phyloP scores from a whole-genome alignment of 2,329 filamentous ascomycete genomes.

The Tricladium varicosporioides region DNA sequence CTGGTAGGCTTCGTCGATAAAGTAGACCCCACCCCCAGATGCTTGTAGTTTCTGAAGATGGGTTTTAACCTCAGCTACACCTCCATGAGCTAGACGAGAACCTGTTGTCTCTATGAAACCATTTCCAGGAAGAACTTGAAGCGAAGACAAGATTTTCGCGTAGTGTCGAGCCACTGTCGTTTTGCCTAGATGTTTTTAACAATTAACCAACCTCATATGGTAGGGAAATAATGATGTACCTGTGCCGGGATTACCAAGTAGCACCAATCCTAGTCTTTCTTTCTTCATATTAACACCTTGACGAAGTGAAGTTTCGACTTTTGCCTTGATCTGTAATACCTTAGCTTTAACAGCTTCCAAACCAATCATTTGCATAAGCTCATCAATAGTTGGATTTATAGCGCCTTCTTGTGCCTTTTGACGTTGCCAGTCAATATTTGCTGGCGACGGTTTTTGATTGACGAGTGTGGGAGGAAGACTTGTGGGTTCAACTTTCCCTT shows the following conservation, averaged over 20 bases:
- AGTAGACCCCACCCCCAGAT: conserved; percentile 68
- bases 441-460: conserved; percentile 24
- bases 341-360: conserved; percentile 66
- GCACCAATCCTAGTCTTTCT: conserved; percentile 59
- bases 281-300: conserved; percentile 54
- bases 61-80: conserved; percentile 55
- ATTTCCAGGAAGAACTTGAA: conserved; percentile 60
- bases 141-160: conserved; percentile 59
- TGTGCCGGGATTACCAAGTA: conserved; percentile 75
- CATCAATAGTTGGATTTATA: conserved; percentile 54
- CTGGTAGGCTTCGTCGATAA: conserved; percentile 81
- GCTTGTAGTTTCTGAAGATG: conserved; percentile 56
- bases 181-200: conserved; percentile 41
- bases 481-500: conserved; percentile 7
- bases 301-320: conserved; percentile 57
- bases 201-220: too few relatives aligned
- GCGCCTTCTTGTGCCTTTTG: conserved; percentile 55
- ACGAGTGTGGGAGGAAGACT: conserved; percentile 16
- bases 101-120: conserved; percentile 67
- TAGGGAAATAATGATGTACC: conserved; percentile 41
- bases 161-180: conserved; percentile 75
- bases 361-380: conserved; percentile 68
- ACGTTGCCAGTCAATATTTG: conserved; percentile 57
- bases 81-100: conserved; percentile 60
- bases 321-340: conserved; percentile 61